phyloP scores from a whole-genome alignment of 208 protist genomes.

The Naegleria fowleri region DNA sequence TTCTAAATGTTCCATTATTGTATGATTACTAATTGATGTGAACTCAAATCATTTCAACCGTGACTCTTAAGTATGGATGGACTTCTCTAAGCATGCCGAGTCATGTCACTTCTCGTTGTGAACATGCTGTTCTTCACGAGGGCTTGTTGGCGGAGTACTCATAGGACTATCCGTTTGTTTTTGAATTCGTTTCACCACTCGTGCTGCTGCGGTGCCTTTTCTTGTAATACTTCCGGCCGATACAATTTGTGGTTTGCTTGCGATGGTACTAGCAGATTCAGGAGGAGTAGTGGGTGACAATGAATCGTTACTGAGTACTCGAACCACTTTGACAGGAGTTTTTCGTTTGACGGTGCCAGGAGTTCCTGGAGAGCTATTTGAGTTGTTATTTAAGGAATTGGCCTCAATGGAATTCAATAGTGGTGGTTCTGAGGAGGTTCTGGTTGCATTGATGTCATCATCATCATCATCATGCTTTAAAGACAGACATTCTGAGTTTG shows the following conservation, averaged over 20 bases:
- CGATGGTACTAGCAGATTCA: background rate
- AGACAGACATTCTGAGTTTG: too few species aligned
- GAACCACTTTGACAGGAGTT: background rate
- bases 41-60: too few species aligned
- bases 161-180: too few species aligned
- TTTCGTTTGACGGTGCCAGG: background rate
- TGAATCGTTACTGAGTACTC: background rate
- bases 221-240: background rate
- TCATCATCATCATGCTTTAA: too few species aligned
- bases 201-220: background rate
- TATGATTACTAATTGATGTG: too few species aligned
- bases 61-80: too few species aligned
- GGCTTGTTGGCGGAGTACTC: too few species aligned
- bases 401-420: background rate
- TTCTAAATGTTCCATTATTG: too few species aligned
- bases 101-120: too few species aligned
- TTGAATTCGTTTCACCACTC: background rate
- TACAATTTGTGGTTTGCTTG: background rate
- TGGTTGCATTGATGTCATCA: too few species aligned
- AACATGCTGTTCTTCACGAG: too few species aligned
- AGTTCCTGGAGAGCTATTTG: background rate
- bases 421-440: background rate
- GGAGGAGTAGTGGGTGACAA: background rate
- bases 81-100: too few species aligned
- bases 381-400: background rate